Evolutionary conservation across 768 basidiomycete species (phyloP), one percentile per base, ranked within the genome.

Genomic region (Boletellus emodensis): DNA sequence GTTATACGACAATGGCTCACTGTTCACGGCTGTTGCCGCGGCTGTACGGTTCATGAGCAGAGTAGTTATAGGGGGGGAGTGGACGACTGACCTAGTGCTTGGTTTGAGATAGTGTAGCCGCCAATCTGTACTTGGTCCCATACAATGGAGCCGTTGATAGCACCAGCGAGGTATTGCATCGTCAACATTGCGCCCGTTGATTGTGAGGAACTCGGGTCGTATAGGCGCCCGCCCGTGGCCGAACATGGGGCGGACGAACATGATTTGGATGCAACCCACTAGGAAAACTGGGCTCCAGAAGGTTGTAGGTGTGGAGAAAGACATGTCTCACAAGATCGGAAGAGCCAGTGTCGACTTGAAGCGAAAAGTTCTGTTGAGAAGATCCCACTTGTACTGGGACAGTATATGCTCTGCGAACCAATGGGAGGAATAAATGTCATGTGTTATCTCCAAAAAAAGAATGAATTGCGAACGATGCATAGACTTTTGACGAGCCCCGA

Each of bases 301-400:
- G 43, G 43, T 40, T 14, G 9, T 17, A 39, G 35, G n/a, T 10
- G 20, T 1, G 47, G 33, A 40, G 36, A 28, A 53, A 45, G n/a
- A 30, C 30, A 30, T 9, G 28, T 72, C 80, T 58, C 51, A 89
- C 87, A 22, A 89, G 72, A 69, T 92, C 89, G 0, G 87, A 87
- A 0, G 90, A 90, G 26, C 90, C 90, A 0, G 85, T 88, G 58
- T 92, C 89, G 34, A 91, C 77, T 61, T 90, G 87, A 2, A 90
- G 68, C 6, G 78, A 81, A 20, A 85, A 67, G 20, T 73, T 75
- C 48, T 85, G 77, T 30, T 61, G 61, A 9, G 62, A 66, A 7
- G 64, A 46, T 11, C 88, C 87, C 20, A 88, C 71, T 17, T 60
- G 66, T 5, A 85, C 70, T 4, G 81, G 73, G n/a, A 87, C 65